Evolutionary conservation across 331 rosid species (phyloP).

Genomic region (Acacia concinna): DNA sequence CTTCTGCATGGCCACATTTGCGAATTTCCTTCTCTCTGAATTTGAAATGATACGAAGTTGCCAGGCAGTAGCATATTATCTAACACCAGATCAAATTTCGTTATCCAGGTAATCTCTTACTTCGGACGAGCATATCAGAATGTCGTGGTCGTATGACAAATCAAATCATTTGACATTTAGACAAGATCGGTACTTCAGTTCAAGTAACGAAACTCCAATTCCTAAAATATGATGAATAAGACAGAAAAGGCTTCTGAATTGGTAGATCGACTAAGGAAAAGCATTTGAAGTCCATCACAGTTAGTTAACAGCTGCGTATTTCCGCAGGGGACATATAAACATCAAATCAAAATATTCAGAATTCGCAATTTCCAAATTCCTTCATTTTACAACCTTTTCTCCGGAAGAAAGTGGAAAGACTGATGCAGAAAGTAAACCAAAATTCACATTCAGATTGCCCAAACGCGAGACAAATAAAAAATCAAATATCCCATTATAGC

Average conservation of each 20-base stretch:
- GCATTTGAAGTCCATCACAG: not conserved
- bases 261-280: constrained; percentile 3
- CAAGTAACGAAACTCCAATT: not conserved
- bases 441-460: not conserved
- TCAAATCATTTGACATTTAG: not conserved
- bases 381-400: constrained; percentile 13
- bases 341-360: not conserved
- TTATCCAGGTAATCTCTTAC: not conserved
- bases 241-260: not conserved
- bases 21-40: not conserved
- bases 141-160: not conserved
- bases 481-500: not conserved
- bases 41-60: not conserved
- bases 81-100: constrained; percentile 22
- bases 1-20: not conserved
- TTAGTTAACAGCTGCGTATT: not conserved
- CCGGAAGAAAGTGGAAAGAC: not conserved
- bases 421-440: not conserved
- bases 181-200: constrained; percentile 8
- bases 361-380: constrained; percentile 20
- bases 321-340: constrained; percentile 10
- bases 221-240: not conserved
- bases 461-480: constrained; percentile 18
- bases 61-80: not conserved
- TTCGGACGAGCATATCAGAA: not conserved